Percentiles rank a stretch among this genome's conserved stretches.
Conservation (phyloP, 805 yeast species). For the Nakazawaea siamensis region DNA sequence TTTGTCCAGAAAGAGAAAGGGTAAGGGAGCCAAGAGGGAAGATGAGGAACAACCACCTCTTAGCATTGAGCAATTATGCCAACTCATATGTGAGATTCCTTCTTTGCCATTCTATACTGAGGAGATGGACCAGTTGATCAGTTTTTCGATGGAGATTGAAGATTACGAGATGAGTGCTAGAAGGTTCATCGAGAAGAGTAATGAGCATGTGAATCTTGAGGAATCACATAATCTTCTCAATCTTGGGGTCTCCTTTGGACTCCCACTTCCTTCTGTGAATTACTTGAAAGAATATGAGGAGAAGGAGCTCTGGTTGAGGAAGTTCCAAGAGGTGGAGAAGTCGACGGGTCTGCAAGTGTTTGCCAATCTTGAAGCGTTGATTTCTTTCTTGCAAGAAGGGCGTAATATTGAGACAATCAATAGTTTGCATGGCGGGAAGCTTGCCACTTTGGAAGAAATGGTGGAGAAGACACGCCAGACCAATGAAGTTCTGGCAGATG, state of each 20-base stretch:
- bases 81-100: slow-evolving; percentile 38
- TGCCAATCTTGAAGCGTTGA: slow-evolving; percentile 1
- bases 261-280: slow-evolving; percentile 41
- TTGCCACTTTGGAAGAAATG: slow-evolving; percentile 10
- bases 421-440: slow-evolving; percentile 12
- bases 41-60: slow-evolving; percentile 13
- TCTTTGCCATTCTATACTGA: slow-evolving; percentile 40
- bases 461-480: slow-evolving; percentile 13
- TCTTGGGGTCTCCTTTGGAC: slow-evolving; percentile 52
- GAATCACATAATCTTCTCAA: slow-evolving; percentile 48
- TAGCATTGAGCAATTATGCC: slow-evolving; percentile 25
- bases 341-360: slow-evolving; percentile 8
- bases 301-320: slow-evolving; percentile 31
- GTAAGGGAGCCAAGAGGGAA: slow-evolving; percentile 11
- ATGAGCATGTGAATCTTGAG: slow-evolving; percentile 16
- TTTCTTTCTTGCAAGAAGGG: slow-evolving; percentile 18
- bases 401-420: slow-evolving; percentile 11
- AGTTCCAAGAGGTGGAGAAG: slow-evolving; percentile 20
- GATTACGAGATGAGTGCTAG: slow-evolving; percentile 42
- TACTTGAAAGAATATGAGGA: slow-evolving; percentile 28
- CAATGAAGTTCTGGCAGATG: slow-evolving; percentile 5
- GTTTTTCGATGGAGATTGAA: slow-evolving; percentile 42
- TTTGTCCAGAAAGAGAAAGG: slow-evolving; percentile 34
- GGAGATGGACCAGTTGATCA: slow-evolving; percentile 53
- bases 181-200: neutral